Percentiles rank a stretch among this genome's conserved stretches.
phyloP scores from a whole-genome alignment of 1,139 yeast genomes.

The Debaryomyces fabryi region DNA sequence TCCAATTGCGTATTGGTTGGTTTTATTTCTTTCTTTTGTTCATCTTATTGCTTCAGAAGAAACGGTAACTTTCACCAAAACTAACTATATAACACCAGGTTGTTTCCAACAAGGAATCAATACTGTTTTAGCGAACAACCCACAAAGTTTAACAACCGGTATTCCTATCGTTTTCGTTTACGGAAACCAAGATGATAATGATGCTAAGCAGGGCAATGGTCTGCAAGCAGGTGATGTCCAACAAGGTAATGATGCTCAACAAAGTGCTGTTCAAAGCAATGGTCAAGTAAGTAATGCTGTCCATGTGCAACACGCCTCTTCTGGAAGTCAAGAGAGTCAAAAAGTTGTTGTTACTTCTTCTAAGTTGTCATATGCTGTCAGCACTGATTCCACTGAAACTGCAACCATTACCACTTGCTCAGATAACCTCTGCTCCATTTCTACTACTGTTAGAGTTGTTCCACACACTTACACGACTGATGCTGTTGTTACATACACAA shows the following conservation, averaged over 20 bases:
- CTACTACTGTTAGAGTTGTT: constrained; percentile 12
- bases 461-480: constrained; percentile 20
- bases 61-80: constrained; percentile 31
- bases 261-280: not conserved
- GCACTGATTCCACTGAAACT: constrained; percentile 17
- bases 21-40: not conserved
- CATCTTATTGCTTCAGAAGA: constrained; percentile 15
- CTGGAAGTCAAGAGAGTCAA: not conserved
- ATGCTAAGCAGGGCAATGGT: not conserved
- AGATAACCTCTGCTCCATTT: constrained; percentile 15
- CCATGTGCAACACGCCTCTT: not conserved
- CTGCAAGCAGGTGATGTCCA: not conserved
- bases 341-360: not conserved
- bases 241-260: not conserved
- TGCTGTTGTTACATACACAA: constrained; percentile 16
- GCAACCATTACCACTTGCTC: constrained; percentile 17
- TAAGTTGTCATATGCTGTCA: constrained; percentile 18
- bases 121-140: constrained; percentile 28
- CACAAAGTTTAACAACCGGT: constrained; percentile 27
- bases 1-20: constrained; percentile 1
- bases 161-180: constrained; percentile 38
- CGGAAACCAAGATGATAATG: constrained; percentile 17
- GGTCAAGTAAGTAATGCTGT: not conserved
- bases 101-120: constrained; percentile 28
- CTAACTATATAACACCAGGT: constrained; percentile 34